A percentile compares a stretch with the other conserved stretches of the same genome.
Conservation (phyloP, 768 basidiomycete species). For the Dioszegia hungarica region DNA sequence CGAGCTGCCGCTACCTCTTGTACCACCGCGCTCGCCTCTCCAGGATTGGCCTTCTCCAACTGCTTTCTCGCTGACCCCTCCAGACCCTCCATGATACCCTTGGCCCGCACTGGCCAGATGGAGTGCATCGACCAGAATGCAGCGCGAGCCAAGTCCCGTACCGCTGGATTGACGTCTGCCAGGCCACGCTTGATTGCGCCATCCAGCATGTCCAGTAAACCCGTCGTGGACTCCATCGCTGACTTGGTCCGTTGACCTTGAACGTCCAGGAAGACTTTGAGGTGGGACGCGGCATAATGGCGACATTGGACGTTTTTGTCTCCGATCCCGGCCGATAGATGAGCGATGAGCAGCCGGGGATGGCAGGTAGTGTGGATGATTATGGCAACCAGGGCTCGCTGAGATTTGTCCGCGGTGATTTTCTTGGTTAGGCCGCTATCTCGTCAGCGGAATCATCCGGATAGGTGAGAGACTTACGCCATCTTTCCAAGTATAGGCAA, state of each 20-base stretch:
- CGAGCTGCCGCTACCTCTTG: slow-evolving; percentile 50
- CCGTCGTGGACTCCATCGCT: slow-evolving; percentile 60
- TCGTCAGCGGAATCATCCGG: not conserved
- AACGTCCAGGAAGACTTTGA: slow-evolving; percentile 67
- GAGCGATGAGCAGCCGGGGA: slow-evolving; percentile 63
- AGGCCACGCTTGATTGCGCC: slow-evolving; percentile 68
- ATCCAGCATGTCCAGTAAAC: slow-evolving; percentile 67
- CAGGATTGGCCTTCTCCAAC: slow-evolving; percentile 77
- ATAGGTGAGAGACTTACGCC: slow-evolving; percentile 51
- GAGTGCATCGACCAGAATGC: slow-evolving; percentile 75
- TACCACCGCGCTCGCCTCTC: slow-evolving; percentile 45
- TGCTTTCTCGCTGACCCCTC: slow-evolving; percentile 70
- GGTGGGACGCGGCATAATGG: slow-evolving; percentile 61
- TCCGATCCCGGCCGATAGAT: slow-evolving; percentile 64
- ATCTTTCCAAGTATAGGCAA: slow-evolving; percentile 74
- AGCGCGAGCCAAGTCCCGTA: slow-evolving; percentile 65
- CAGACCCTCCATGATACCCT: slow-evolving; percentile 60
- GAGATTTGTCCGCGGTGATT: slow-evolving; percentile 79
- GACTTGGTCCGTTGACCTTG: slow-evolving; percentile 64
- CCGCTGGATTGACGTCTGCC: slow-evolving; percentile 71
- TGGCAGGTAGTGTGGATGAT: slow-evolving; percentile 67
- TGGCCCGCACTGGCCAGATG: slow-evolving; percentile 70
- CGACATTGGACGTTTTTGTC: slow-evolving; percentile 80
- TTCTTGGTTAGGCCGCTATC: slow-evolving; percentile 75
- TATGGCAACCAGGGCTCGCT: slow-evolving; percentile 63